Conservation (phyloP, 2,329 filamentous ascomycete genomes). For the Colletotrichum caudatum region DNA sequence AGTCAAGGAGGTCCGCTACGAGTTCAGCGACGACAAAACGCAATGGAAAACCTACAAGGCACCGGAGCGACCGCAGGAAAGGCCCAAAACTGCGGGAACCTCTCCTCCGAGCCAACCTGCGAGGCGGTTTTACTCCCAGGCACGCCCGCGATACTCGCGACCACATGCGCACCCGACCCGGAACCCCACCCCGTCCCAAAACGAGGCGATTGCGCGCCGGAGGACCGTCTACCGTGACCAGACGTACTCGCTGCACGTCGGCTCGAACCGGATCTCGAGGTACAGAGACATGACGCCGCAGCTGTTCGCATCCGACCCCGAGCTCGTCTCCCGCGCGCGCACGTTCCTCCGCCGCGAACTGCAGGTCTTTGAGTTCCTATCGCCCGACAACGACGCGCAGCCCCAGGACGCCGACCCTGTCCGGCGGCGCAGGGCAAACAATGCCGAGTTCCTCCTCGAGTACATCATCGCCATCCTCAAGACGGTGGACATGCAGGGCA, state of each 20-base stretch:
- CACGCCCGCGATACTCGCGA: slow-evolving; percentile 29
- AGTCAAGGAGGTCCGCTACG: slow-evolving; percentile 72
- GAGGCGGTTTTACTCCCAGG: slow-evolving; percentile 26
- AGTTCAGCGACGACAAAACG: slow-evolving; percentile 52
- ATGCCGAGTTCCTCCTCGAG: slow-evolving; percentile 86
- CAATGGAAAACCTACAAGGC: slow-evolving; percentile 67
- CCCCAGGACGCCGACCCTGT: slow-evolving; percentile 33
- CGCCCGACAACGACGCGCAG: slow-evolving; percentile 43
- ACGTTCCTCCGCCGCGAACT: slow-evolving; percentile 88
- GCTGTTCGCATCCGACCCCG: slow-evolving; percentile 71
- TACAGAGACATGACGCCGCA: slow-evolving; percentile 80
- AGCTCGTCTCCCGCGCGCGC: slow-evolving; percentile 80
- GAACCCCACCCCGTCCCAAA: slow-evolving; percentile 41
- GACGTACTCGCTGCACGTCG: slow-evolving; percentile 84
- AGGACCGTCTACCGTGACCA: slow-evolving; percentile 78
- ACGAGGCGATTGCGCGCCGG: slow-evolving; percentile 66
- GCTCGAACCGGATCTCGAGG: slow-evolving; percentile 80
- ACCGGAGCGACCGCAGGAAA: slow-evolving; percentile 20
- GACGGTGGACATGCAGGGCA: slow-evolving; percentile 83
- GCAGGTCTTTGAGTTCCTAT: slow-evolving; percentile 82
- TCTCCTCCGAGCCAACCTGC: neutral
- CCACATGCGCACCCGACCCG: slow-evolving; percentile 43
- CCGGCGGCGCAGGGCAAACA: slow-evolving; percentile 62
- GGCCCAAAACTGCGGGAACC: slow-evolving; percentile 5
- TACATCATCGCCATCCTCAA: slow-evolving; percentile 88